Conservation (phyloP, 2,329 filamentous ascomycete genomes). For the Sclerotinia minor region DNA sequence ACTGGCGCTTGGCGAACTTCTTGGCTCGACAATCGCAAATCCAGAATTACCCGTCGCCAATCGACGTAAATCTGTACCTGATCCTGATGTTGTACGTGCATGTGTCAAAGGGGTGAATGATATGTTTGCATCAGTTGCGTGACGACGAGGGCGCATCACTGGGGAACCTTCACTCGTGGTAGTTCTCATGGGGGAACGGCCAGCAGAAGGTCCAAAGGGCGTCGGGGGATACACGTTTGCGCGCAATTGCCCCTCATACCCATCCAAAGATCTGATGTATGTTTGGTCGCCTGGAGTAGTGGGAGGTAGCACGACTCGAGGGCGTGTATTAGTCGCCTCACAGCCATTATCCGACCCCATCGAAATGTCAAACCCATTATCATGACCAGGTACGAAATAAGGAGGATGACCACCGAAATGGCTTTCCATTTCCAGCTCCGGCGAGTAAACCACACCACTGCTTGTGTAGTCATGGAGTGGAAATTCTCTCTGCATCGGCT, state of each 20-base stretch:
- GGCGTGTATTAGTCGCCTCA: background rate
- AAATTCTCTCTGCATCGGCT: background rate
- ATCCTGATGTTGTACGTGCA: background rate
- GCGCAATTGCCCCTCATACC: background rate
- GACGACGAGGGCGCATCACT: slow-evolving; percentile 8
- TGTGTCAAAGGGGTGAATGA: background rate
- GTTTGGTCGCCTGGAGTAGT: background rate
- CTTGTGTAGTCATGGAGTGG: background rate
- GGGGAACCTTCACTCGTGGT: slow-evolving; percentile 20
- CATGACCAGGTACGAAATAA: background rate
- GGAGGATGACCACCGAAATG: background rate
- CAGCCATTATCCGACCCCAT: background rate
- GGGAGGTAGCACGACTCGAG: slow-evolving; percentile 4
- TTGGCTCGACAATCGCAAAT: background rate
- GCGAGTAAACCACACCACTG: background rate
- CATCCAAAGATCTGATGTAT: no score
- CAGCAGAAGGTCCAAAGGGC: background rate
- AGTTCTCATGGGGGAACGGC: slow-evolving; percentile 3
- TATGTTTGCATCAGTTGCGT: background rate
- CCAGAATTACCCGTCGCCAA: background rate
- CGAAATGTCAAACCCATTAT: background rate
- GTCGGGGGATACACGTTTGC: background rate
- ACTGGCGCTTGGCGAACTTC: background rate
- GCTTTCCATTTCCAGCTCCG: background rate
- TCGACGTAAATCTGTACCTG: slow-evolving; percentile 8